A percentile compares a stretch with the other conserved stretches of the same genome.
phyloP scores from a whole-genome alignment of 2,329 filamentous ascomycete species.

The Fusarium floridanum region DNA sequence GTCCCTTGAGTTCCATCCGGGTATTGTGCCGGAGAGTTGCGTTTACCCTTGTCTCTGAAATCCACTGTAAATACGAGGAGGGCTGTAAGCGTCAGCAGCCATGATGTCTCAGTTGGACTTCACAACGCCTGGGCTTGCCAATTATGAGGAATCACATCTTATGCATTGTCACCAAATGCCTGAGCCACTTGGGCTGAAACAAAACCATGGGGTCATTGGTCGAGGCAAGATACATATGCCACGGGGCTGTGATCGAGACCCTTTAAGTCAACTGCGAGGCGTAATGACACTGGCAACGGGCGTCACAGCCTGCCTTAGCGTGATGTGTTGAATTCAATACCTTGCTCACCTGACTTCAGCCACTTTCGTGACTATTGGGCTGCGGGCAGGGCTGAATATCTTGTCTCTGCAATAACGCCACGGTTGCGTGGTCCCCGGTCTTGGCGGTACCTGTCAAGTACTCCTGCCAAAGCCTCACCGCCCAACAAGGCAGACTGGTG shows the following conservation, averaged over 20 bases:
- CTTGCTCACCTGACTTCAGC: neutral
- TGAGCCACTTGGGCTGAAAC: neutral
- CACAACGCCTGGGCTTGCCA: no score
- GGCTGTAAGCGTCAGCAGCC: no score
- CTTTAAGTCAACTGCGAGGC: neutral
- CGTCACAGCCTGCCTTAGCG: neutral
- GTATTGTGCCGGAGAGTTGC: no score
- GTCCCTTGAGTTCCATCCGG: no score
- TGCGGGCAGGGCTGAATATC: neutral
- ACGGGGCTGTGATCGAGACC: neutral
- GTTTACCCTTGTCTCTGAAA: no score
- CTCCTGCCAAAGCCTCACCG: neutral
- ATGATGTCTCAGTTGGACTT: no score
- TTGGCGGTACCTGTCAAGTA: neutral
- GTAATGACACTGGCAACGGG: neutral
- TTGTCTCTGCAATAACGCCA: neutral
- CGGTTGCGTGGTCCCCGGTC: neutral
- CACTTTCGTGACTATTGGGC: neutral
- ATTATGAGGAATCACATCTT: no score
- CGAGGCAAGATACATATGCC: neutral
- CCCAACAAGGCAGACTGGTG: neutral
- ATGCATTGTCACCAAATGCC: no score
- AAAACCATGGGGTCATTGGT: neutral
- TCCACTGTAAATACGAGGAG: no score
- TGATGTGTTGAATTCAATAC: neutral